Base-by-base conservation (phyloP, 2,329 filamentous ascomycete genomes). In the Phyllosticta ampelicida region DNA sequence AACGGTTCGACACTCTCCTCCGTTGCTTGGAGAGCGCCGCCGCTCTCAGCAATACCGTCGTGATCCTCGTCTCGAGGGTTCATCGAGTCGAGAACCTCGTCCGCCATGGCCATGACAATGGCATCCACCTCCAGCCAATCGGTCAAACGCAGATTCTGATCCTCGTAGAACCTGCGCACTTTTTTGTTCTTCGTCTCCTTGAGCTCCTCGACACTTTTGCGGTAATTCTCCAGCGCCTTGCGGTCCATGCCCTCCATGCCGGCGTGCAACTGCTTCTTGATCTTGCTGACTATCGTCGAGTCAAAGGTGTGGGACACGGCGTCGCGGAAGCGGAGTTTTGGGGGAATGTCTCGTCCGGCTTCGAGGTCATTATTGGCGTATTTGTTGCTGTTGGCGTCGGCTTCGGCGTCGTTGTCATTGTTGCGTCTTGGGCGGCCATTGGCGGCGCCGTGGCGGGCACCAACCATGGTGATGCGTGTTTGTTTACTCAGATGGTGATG, bases 41-140 rank as follows among this genome's bases (percentile, higher is more conserved):
- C 58, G 5, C 73, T 70, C 63, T 84, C 81, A 6, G 72, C 71
- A n/a, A 79, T 67, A 2, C 81, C 80, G 63, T 84, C 81, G 28
- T 77, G 72, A 61, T 84, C 80, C 1, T 77, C 71, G 56, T 84
- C 81, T 1, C 63, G 63, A 0, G 81, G 81, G 60, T 80, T 75
- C 75, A 84, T 82, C 49, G 75, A 79, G 60, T 84, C 81, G n/a
- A 84, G 71, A 8, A 84, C 77, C 11, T 59, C 56, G 63, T 82
- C 80, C 10, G 80, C 78, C 48, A 83, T 73, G 21, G 76, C 74
- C 61, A 75, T 75, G 50, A 84, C 81, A 6, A 82, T 72, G 36
- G 78, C 76, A 66, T 83, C 80, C 30, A 83, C 79, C 65, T 83
- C 79, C 10, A 81, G 67, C 80, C 80, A 82, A 62, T 82, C 80